A percentile compares a stretch with the other conserved stretches of the same genome.
Evolutionary conservation across 306 rosid genomes (phyloP).

Genomic region (Sicyos baderoa): DNA sequence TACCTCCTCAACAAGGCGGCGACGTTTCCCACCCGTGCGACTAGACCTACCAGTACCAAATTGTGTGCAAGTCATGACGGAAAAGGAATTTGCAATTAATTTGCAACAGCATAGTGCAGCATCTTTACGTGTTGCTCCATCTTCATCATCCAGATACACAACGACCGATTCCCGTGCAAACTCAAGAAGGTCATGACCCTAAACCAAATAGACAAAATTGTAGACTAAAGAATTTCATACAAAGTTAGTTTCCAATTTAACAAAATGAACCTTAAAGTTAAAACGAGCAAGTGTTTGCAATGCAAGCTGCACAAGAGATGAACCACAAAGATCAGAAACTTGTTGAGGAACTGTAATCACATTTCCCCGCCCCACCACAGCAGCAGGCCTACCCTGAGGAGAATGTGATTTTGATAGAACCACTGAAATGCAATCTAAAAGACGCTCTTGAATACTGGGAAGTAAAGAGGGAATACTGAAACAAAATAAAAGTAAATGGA

Average conservation of each 20-base stretch:
- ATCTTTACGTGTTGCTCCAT: constrained; percentile 79
- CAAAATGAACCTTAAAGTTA: constrained; percentile 67
- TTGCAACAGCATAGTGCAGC: constrained; percentile 96
- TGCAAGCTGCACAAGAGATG: constrained; percentile 80
- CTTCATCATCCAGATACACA: constrained; percentile 92
- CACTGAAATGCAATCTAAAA: constrained; percentile 80
- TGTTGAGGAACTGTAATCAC: constrained; percentile 48
- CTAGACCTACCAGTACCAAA: constrained; percentile 62
- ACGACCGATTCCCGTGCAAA: constrained; percentile 91
- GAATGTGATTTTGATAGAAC: constrained; percentile 83
- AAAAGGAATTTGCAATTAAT: constrained; percentile 75
- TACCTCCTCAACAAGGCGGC: constrained; percentile 86
- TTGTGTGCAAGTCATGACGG: constrained; percentile 46
- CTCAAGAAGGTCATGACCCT: constrained; percentile 97
- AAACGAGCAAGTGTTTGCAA: constrained; percentile 90
- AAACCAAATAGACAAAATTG: constrained; percentile 23
- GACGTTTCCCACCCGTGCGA: constrained; percentile 75
- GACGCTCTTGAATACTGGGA: constrained; percentile 84
- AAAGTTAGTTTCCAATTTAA: not conserved
- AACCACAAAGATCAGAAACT: constrained; percentile 63
- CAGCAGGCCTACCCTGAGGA: constrained; percentile 50
- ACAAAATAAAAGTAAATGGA: constrained; percentile 20
- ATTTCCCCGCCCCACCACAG: constrained; percentile 50
- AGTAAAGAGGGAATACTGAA: constrained; percentile 80
- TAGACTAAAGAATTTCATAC: not conserved